phyloP scores from a whole-genome alignment of 495 filamentous ascomycete species.

The Halenospora varia region DNA sequence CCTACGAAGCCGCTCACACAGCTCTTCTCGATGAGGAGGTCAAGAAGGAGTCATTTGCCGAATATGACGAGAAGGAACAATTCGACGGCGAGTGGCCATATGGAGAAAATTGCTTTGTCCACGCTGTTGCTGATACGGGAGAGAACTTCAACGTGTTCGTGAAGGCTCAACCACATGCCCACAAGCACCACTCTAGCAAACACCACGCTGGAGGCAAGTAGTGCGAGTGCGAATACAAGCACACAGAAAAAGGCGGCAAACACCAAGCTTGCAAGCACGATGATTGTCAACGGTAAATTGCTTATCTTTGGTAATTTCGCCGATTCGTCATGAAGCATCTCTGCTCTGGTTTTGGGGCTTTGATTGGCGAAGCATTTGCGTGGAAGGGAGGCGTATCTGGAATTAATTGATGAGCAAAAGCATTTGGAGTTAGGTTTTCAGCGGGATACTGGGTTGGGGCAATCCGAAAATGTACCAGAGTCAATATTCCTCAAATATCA shows the following conservation, averaged over 20 bases:
- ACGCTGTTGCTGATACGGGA: slow-evolving; percentile 36
- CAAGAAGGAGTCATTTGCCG: slow-evolving; percentile 28
- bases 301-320: too few relatives aligned
- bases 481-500: background rate
- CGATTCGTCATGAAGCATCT: background rate
- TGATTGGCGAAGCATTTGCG: background rate
- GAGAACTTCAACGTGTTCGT: slow-evolving; percentile 37
- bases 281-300: slow-evolving; percentile 1
- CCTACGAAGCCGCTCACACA: slow-evolving; percentile 26
- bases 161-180: slow-evolving; percentile 19
- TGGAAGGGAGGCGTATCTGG: background rate
- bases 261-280: slow-evolving; percentile 11
- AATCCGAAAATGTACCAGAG: too few relatives aligned
- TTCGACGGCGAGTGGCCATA: slow-evolving; percentile 35
- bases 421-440: background rate
- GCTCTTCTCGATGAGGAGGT: slow-evolving; percentile 23
- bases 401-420: background rate
- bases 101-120: slow-evolving; percentile 39
- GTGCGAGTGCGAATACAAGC: slow-evolving; percentile 7
- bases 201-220: slow-evolving; percentile 11
- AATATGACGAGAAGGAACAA: slow-evolving; percentile 35
- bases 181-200: slow-evolving; percentile 9
- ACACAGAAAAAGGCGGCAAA: slow-evolving; percentile 5
- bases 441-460: background rate
- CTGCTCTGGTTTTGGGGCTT: background rate